Percentiles rank a stretch among this genome's conserved stretches.
These are phyloP conservation scores for Auxenochlorella protothecoides DNA, from an alignment of 139 green algal species.

Conservation along the genomic window DNA sequence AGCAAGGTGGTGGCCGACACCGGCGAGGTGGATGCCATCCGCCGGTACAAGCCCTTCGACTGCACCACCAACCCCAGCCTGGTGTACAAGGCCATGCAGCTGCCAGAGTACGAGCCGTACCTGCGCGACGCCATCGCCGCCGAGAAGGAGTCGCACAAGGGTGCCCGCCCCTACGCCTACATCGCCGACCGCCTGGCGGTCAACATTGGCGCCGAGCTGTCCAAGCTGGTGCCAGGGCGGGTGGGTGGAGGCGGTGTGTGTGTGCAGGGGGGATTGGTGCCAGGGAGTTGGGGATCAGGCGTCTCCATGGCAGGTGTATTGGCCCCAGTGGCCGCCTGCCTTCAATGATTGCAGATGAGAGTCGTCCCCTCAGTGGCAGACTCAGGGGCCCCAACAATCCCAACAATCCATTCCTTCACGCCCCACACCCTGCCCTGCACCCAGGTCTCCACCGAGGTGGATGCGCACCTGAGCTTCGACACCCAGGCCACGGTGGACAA, in stretches of 20 bases:
- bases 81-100: constrained; percentile 60
- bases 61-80: constrained; percentile 81
- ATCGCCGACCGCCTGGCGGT: constrained; percentile 68
- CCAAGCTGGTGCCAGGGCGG: constrained; percentile 64
- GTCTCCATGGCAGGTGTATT: too few species aligned
- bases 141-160: constrained; percentile 14
- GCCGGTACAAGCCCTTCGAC: constrained; percentile 53
- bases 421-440: too few species aligned
- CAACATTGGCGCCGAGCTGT: constrained; percentile 61
- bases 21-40: constrained; percentile 53
- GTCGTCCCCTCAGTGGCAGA: too few species aligned
- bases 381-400: too few species aligned
- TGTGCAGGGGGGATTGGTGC: too few species aligned
- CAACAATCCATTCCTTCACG: too few species aligned
- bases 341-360: too few species aligned
- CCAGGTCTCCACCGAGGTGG: constrained; percentile 61
- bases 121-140: constrained; percentile 45
- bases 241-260: constrained; percentile 17
- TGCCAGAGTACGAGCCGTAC: constrained; percentile 48
- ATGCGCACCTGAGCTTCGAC: constrained; percentile 60
- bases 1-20: constrained; percentile 33
- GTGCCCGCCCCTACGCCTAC: constrained; percentile 14
- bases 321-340: too few species aligned
- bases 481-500: constrained; percentile 61
- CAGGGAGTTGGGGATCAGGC: too few species aligned